Base-by-base conservation (phyloP, 306 rosid genomes). In the Dryas drummondii region DNA sequence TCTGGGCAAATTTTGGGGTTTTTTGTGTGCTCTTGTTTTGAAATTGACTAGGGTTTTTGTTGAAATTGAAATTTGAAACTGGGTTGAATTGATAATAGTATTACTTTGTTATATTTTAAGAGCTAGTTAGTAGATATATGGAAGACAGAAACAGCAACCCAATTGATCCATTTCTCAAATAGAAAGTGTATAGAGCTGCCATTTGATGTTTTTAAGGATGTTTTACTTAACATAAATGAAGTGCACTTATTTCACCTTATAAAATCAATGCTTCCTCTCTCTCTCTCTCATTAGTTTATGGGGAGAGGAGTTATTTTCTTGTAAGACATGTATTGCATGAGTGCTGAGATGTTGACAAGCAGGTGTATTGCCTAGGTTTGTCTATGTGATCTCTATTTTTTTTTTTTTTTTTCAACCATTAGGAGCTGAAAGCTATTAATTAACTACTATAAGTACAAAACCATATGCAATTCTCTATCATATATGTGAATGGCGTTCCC, bases 1-100 rank as follows among this genome's bases (percentile, higher is more conserved):
- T 42, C 26, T 63, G 46, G 50, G 41, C 12, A 41, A 1, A 41
- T 6, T 41, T 4, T 63, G 4, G 68, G 68, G 50, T 16, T 41
- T 16, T 42, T 63, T 63, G 26, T 16, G 68, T 40, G 9, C 68
- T 41, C 0, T 13, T 63, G 37, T 41, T 26, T 63, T 44, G 11
- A 63, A 63, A n/a, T 63, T 41, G 68, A 63, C 26, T 63, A 40
- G 68, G 50, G 27, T 41, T 41, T 61, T 63, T 63, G 50, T 63
- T 63, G 15, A 8, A 41, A 63, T 16, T 63, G 27, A 15, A 63
- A 15, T 41, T 63, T 15, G 27, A 16, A 41, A n/a, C 42, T 42
- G 68, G 50, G 6, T 63, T 42, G 41, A 63, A 41, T 63, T 63
- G 49, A 40, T n/a, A 7, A 13, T 40, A 42, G 41, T 42, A 42